Evolutionary conservation across 2,329 filamentous ascomycete genomes (phyloP).

Genomic region (Herpotrichia juniperi): DNA sequence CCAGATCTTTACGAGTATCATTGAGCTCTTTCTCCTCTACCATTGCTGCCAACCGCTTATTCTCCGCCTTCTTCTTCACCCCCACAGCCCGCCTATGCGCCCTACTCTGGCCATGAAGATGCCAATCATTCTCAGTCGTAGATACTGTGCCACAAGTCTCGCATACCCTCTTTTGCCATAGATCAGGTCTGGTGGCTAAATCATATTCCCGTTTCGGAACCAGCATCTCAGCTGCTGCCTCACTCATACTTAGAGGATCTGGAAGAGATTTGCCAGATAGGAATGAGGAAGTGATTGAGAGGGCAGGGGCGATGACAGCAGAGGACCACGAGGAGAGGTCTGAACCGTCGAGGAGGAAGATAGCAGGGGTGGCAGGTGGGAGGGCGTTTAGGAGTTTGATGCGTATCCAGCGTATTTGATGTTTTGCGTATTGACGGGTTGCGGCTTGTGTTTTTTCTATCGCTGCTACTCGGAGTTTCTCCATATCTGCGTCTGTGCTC

Average conservation of each 20-base stretch:
- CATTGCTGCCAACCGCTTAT: not conserved
- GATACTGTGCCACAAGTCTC: constrained; percentile 69
- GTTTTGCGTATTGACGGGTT: constrained; percentile 85
- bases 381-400: constrained; percentile 78
- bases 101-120: constrained; percentile 60
- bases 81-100: constrained; percentile 55
- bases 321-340: constrained; percentile 66
- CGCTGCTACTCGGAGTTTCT: constrained; percentile 62
- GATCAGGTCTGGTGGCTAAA: constrained; percentile 48
- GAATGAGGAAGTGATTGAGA: constrained; percentile 67
- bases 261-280: constrained; percentile 62
- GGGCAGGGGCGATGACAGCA: constrained; percentile 70
- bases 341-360: constrained; percentile 85
- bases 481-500: constrained; percentile 51
- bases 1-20: not conserved
- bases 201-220: constrained; percentile 61
- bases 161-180: constrained; percentile 66
- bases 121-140: constrained; percentile 64
- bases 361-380: constrained; percentile 59
- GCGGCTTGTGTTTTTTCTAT: constrained; percentile 80
- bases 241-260: constrained; percentile 60
- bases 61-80: constrained; percentile 31
- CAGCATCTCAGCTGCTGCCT: constrained; percentile 62
- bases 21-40: not conserved
- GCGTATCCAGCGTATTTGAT: constrained; percentile 86